phyloP scores from a whole-genome alignment of 169 alveolate species.

The Cryptosporidium canis region DNA sequence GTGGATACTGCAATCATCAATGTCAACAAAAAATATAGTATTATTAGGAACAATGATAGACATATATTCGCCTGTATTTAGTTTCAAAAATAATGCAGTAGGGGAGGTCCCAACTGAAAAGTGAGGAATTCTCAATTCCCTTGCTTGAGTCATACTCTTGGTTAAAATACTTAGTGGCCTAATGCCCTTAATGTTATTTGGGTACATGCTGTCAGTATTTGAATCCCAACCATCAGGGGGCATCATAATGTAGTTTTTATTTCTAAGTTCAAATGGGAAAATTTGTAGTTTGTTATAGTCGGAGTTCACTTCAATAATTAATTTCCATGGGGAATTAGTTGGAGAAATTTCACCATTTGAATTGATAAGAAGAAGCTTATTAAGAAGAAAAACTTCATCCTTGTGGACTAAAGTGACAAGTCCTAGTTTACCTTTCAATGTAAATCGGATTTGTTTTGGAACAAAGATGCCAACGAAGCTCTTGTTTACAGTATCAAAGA shows the following conservation, averaged over 20 bases:
- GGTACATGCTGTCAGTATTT: slow-evolving; percentile 40
- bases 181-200: slow-evolving; percentile 34
- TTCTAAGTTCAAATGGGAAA: neutral
- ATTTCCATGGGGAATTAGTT: slow-evolving; percentile 28
- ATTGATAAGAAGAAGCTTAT: slow-evolving; percentile 9
- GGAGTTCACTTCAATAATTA: slow-evolving; percentile 22
- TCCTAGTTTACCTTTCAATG: slow-evolving; percentile 23
- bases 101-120: slow-evolving; percentile 54
- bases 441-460: neutral
- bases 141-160: neutral
- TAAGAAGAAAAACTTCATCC: slow-evolving; percentile 6
- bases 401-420: neutral
- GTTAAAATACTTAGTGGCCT: neutral
- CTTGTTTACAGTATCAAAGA: slow-evolving; percentile 25
- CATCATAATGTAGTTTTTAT: slow-evolving; percentile 1
- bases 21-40: slow-evolving; percentile 57
- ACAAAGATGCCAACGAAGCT: slow-evolving; percentile 16
- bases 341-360: neutral
- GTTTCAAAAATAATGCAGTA: slow-evolving; percentile 39
- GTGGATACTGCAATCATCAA: slow-evolving; percentile 51
- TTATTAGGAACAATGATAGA: slow-evolving; percentile 37
- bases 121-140: slow-evolving; percentile 29
- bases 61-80: slow-evolving; percentile 65
- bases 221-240: slow-evolving; percentile 64
- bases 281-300: slow-evolving; percentile 16